These are phyloP conservation scores for Psilocybe tampanensis DNA, from an alignment of 768 basidiomycete species.

Conservation along the genomic window DNA sequence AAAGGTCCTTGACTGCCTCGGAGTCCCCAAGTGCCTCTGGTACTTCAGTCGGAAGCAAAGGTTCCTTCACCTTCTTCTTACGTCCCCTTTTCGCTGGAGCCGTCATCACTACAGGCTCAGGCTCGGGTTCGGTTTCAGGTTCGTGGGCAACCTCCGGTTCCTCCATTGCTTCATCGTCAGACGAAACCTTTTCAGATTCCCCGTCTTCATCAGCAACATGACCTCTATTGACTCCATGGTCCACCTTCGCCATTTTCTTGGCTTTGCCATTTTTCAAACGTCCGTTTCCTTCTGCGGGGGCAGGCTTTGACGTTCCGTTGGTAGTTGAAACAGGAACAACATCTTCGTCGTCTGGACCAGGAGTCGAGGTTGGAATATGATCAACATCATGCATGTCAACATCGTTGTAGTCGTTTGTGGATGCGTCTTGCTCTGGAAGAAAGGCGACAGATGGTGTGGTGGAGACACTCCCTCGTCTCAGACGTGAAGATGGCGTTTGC, in stretches of 20 bases:
- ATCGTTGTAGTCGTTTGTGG: constrained; percentile 13
- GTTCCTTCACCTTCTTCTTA: constrained; percentile 1
- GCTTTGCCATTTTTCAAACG: constrained; percentile 3
- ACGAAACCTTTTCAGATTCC: constrained; percentile 18
- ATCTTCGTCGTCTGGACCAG: background rate
- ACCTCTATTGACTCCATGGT: background rate
- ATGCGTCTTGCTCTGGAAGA: constrained; percentile 5
- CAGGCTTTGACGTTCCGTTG: background rate
- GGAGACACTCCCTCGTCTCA: constrained; percentile 1
- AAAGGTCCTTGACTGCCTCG: constrained; percentile 11
- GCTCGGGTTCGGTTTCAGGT: background rate
- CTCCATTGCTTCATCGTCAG: constrained; percentile 10
- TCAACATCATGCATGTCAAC: constrained; percentile 20
- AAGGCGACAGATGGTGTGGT: background rate
- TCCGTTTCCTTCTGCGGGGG: background rate
- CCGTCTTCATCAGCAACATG: constrained; percentile 16
- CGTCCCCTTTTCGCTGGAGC: background rate
- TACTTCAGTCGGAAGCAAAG: background rate
- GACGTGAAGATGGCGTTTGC: constrained; percentile 13
- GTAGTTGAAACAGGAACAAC: background rate
- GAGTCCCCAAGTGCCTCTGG: background rate
- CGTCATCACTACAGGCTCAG: background rate
- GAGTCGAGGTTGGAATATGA: constrained; percentile 1
- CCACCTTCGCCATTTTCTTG: background rate
- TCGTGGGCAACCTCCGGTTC: background rate